Base-by-base conservation (phyloP, 192 early-diverging fungal species). In the Podila verticillata region DNA sequence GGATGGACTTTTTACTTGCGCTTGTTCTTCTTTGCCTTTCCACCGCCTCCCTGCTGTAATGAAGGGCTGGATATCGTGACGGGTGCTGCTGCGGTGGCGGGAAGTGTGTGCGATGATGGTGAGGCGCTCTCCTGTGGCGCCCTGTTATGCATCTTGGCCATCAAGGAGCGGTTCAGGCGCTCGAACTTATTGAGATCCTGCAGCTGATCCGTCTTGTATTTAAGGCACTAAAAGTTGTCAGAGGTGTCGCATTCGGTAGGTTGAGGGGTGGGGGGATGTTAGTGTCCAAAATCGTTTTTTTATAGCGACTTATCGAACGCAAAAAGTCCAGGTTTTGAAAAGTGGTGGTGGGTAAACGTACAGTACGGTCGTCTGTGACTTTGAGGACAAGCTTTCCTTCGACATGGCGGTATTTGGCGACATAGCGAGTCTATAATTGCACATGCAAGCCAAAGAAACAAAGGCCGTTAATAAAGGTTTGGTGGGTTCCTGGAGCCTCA, bases 171-270 rank as follows among this genome's bases (percentile, higher is more conserved):
- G 72, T 93, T 94, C 36, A 94, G 71, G 5, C 84, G 75, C 62
- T 93, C 91, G 74, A 94, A 91, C 72, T 91, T 93, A 67, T 89
- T 88, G 54, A 94, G 74, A 72, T 94, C 93, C 47, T 84, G 85
- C 57, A 87, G 73, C 64, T 89, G 86, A 69, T 93, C 87, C 2
- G 93, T 94, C 66, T 90, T 88, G 80, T 84, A 94, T 68, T 92
- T 93, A 24, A 92, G 44, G 51, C 82, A 71, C 90, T 83, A 60
- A 30, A 1, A 60, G 31, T 31, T 12, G 15, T 8, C 15, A 34
- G 15, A n/a, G n/a, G n/a, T n/a, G n/a, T n/a, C 13, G 13, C 4
- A 17, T 44, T 12, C 39, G 3, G 17, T 15, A 15, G 15, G 39
- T 10, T 2, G 32, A 39, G 1, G 34, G 34, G 39, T 44, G n/a